A percentile compares a stretch with the other conserved stretches of the same genome.
phyloP scores from a whole-genome alignment of 768 basidiomycete genomes.

The Mycena alexandri region DNA sequence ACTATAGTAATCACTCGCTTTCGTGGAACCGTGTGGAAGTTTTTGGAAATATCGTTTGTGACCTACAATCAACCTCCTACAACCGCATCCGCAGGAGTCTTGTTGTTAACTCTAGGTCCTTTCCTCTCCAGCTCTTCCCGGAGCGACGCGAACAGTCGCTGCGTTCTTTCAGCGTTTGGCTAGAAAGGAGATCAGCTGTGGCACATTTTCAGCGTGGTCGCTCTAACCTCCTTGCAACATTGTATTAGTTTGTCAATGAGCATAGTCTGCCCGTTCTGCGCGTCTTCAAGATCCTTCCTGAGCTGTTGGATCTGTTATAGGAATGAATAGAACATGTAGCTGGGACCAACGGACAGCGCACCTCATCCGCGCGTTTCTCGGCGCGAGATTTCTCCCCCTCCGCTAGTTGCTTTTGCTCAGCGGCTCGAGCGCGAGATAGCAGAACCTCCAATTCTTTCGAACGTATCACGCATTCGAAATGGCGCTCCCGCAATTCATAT shows the following conservation, averaged over 20 bases:
- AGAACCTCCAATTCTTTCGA: slow-evolving; percentile 93
- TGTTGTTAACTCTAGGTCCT: slow-evolving; percentile 57
- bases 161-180: slow-evolving; percentile 88
- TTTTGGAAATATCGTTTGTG: slow-evolving; percentile 30
- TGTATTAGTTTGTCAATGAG: slow-evolving; percentile 87
- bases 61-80: slow-evolving; percentile 56
- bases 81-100: slow-evolving; percentile 59
- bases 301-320: slow-evolving; percentile 70
- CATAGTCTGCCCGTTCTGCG: slow-evolving; percentile 81
- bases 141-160: slow-evolving; percentile 82
- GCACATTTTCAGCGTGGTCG: not conserved
- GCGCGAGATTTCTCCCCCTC: slow-evolving; percentile 79
- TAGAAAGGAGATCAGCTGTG: slow-evolving; percentile 43
- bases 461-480: slow-evolving; percentile 92
- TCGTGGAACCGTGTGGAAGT: slow-evolving; percentile 8
- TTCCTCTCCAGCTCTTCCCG: slow-evolving; percentile 88
- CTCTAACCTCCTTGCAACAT: slow-evolving; percentile 88
- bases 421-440: slow-evolving; percentile 87
- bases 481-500: slow-evolving; percentile 90
- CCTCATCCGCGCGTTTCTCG: slow-evolving; percentile 82
- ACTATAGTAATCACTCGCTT: slow-evolving; percentile 32
- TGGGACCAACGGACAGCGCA: slow-evolving; percentile 50
- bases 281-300: slow-evolving; percentile 83
- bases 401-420: slow-evolving; percentile 87
- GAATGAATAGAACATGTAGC: slow-evolving; percentile 36